Evolutionary conservation across 805 yeast species (phyloP).

Genomic region (Ogataea salicorniae): DNA sequence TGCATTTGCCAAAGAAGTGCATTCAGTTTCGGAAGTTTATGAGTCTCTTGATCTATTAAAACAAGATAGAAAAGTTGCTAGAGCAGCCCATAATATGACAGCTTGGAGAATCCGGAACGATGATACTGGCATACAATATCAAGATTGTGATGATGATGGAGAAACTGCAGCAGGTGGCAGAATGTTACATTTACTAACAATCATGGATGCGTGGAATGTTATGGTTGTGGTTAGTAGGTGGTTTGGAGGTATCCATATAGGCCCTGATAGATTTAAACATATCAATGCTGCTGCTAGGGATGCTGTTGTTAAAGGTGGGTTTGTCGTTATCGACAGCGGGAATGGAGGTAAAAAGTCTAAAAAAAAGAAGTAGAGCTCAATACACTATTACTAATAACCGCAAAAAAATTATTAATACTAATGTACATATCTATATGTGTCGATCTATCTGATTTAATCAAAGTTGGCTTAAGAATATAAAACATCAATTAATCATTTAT

Average conservation of each 20-base stretch:
- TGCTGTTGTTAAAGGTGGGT: constrained; percentile 65
- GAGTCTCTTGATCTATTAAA: constrained; percentile 46
- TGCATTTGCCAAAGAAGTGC: constrained; percentile 63
- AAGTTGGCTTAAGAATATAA: not conserved
- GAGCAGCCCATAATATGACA: constrained; percentile 75
- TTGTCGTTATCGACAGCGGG: constrained; percentile 17
- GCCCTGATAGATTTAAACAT: constrained; percentile 92
- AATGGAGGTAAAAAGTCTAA: constrained; percentile 23
- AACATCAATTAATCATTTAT: not conserved
- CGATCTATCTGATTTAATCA: not conserved
- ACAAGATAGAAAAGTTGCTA: constrained; percentile 59
- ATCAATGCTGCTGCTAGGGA: constrained; percentile 86
- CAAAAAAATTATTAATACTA: not conserved
- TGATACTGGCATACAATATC: constrained; percentile 49
- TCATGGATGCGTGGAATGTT: constrained; percentile 77
- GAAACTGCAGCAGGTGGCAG: constrained; percentile 95
- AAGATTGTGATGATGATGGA: constrained; percentile 96
- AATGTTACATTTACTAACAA: constrained; percentile 66
- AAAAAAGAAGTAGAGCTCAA: constrained; percentile 22
- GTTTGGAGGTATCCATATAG: constrained; percentile 89
- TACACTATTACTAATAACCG: not conserved
- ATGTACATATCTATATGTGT: constrained; percentile 1
- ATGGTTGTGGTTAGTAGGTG: constrained; percentile 85
- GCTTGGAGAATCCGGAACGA: constrained; percentile 74
- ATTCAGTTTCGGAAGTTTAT: constrained; percentile 64